A percentile compares a stretch with the other conserved stretches of the same genome.
phyloP scores from a whole-genome alignment of 306 rosid species.

The Trichosanthes cucumerina region DNA sequence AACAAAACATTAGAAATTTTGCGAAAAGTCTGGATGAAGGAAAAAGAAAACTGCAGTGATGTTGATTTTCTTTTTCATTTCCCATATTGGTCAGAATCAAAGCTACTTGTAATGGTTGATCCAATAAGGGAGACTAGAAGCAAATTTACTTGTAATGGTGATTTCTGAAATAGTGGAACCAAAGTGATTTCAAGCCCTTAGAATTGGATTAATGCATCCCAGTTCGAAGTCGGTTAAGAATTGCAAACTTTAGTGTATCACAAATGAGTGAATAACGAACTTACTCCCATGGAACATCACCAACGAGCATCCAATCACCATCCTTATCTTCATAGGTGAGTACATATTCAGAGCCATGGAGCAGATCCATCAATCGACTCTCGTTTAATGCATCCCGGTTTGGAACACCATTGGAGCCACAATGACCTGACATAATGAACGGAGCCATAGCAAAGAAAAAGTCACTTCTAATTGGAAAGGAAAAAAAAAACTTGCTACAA shows the following conservation, averaged over 20 bases:
- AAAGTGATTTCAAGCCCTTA: neutral
- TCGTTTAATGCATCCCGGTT: constrained; percentile 51
- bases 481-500: neutral
- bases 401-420: constrained; percentile 54
- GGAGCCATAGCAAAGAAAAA: neutral
- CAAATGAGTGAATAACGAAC: constrained; percentile 17
- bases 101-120: neutral
- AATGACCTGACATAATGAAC: constrained; percentile 52
- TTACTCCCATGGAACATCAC: constrained; percentile 98
- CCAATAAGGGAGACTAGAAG: neutral
- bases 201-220: neutral
- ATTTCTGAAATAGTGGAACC: neutral
- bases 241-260: neutral
- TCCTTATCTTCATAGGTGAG: constrained; percentile 96
- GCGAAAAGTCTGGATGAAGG: neutral
- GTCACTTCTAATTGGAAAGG: neutral
- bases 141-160: neutral
- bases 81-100: neutral
- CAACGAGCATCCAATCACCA: constrained; percentile 97
- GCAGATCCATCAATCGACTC: constrained; percentile 76
- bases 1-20: neutral
- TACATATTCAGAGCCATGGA: constrained; percentile 89
- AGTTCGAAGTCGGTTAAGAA: neutral
- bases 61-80: neutral
- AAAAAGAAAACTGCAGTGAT: neutral